Evolutionary conservation across 1,284 basidiomycete species (phyloP), one percentile per base, ranked within the genome.

Genomic region (Irpex rosettiformis): DNA sequence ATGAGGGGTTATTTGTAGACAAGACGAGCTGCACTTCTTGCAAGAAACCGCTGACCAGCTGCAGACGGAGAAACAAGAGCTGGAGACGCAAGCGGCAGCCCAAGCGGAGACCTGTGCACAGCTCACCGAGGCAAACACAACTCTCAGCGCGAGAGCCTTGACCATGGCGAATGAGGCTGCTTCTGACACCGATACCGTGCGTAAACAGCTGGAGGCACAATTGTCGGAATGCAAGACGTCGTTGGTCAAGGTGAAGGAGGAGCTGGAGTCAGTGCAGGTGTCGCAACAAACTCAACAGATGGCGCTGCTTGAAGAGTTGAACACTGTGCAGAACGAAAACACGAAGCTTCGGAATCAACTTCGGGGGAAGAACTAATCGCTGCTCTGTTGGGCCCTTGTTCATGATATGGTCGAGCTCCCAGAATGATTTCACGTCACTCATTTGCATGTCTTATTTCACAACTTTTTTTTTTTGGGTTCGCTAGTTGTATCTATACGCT

Each of bases 121-220:
- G 64, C 82, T 96, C 30, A 81, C 82, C 0, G 88, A 92, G 53
- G 88, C 86, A 10, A 95, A 95, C 72, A 83, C 88, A 59, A 73
- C 79, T 2, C 80, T 95, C 37, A 91, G 87, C 54, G 84, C 91
- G 4, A 80, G 82, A 52, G 82, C 88, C 5, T 76, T 94, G 3
- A 74, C 82, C 4, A 81, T 95, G 22, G 91, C 92, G 1, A 86
- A 88, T 64, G 91, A 94, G 64, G 89, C 84, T 1, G 88, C 84
- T 0, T 71, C 75, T 21, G 84, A 82, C 0, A 80, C 83, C 1
- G 84, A 85, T 65, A 76, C 75, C 57, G 73, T 84, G 21, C 79
- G 82, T 55, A 79, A 74, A 67, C 81, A 85, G 65, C 72, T 88
- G 21, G 86, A 88, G 61, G 65, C 70, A 25, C 75, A 85, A 63